Percentiles rank a stretch among this genome's conserved stretches.
These are phyloP conservation scores for Metarhizium robertsii DNA, from an alignment of 2,329 filamentous ascomycete genomes.

Conservation along the genomic window DNA sequence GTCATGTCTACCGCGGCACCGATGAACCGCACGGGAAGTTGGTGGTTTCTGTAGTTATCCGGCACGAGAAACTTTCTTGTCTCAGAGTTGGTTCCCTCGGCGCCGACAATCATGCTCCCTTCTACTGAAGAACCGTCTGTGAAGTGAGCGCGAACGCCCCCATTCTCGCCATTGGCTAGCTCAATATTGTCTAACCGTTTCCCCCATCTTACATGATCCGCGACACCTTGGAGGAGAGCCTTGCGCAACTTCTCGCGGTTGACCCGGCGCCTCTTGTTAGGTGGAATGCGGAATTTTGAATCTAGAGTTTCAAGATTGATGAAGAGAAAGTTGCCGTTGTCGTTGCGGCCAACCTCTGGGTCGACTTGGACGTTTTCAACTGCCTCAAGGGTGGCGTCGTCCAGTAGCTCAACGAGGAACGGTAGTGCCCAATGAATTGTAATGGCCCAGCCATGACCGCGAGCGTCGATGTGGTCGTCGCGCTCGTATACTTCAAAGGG, in stretches of 20 bases:
- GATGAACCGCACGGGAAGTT: conserved; percentile 27
- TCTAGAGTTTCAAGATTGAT: conserved; percentile 28
- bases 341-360: conserved; percentile 28
- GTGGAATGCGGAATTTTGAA: conserved; percentile 28
- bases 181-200: conserved; percentile 21
- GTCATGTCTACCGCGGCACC: conserved; percentile 28
- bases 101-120: conserved; percentile 28
- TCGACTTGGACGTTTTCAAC: conserved; percentile 20
- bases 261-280: conserved; percentile 25
- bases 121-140: conserved; percentile 21
- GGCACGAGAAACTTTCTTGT: conserved; percentile 25
- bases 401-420: conserved; percentile 17
- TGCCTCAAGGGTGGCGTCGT: conserved; percentile 11
- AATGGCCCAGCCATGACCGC: conserved; percentile 46
- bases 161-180: conserved; percentile 9
- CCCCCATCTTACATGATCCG: conserved; percentile 19
- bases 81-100: conserved; percentile 28
- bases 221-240: conserved; percentile 19
- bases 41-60: conserved; percentile 20
- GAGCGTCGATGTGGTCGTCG: conserved; percentile 17
- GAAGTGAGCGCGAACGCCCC: conserved; percentile 19
- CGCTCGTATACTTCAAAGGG: conserved; percentile 23
- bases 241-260: conserved; percentile 25
- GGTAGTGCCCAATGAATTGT: conserved; percentile 49
- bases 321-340: conserved; percentile 29